Evolutionary conservation across 441 rosid genomes (phyloP).

Genomic region (Aleurites moluccanus): DNA sequence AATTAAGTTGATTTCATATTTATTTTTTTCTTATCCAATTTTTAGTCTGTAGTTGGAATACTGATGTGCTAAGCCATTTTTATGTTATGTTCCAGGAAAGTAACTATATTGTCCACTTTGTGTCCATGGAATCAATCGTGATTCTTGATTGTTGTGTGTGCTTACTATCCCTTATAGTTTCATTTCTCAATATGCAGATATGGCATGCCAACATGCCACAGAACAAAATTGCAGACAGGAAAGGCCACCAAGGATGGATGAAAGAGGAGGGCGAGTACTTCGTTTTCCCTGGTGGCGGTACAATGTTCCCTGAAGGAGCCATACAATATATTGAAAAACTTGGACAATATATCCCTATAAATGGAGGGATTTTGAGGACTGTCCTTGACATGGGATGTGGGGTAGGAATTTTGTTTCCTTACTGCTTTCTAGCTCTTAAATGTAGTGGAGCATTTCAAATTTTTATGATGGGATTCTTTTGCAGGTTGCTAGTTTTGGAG

Average conservation of each 20-base stretch:
- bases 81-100: not conserved
- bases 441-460: not conserved
- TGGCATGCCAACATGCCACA: constrained; percentile 97
- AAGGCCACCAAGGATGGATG: constrained; percentile 99
- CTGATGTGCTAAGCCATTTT: not conserved
- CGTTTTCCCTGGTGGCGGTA: constrained; percentile 90
- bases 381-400: constrained; percentile 99
- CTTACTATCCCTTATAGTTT: not conserved
- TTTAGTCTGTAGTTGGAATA: not conserved
- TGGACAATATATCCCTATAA: constrained; percentile 76
- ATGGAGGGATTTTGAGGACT: constrained; percentile 71
- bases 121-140: constrained; percentile 2
- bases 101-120: not conserved
- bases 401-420: constrained; percentile 42
- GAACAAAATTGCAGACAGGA: constrained; percentile 89
- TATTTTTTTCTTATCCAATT: not conserved
- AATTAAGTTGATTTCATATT: not conserved
- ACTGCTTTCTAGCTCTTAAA: not conserved
- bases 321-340: constrained; percentile 82
- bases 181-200: constrained; percentile 46
- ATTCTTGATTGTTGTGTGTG: not conserved
- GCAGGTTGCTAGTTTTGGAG: constrained; percentile 98
- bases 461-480: constrained; percentile 16
- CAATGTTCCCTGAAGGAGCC: constrained; percentile 98
- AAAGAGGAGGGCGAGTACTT: constrained; percentile 78